Evolutionary conservation across 345 rosid species (phyloP).

Genomic region (Eucalyptus melliodora): DNA sequence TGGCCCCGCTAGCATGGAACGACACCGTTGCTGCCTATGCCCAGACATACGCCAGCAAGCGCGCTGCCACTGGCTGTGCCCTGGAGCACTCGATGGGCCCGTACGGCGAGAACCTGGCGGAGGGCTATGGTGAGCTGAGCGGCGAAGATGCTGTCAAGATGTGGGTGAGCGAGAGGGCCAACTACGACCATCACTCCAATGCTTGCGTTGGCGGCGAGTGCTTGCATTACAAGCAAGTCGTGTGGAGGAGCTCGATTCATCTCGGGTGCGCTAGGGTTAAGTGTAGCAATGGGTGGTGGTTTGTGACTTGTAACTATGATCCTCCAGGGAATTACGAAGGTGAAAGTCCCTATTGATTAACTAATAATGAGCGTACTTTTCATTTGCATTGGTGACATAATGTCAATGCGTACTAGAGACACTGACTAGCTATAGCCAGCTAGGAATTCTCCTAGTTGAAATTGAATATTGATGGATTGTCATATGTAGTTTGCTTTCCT

Average conservation of each 20-base stretch:
- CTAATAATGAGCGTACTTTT: background rate
- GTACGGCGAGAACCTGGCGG: constrained; percentile 60
- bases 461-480: background rate
- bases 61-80: constrained; percentile 8
- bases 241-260: constrained; percentile 41
- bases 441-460: background rate
- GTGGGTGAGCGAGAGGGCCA: constrained; percentile 44
- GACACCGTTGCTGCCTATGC: constrained; percentile 25
- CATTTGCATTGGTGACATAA: background rate
- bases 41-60: constrained; percentile 20
- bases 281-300: constrained; percentile 41
- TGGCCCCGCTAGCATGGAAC: constrained; percentile 37
- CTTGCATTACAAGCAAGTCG: constrained; percentile 66
- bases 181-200: constrained; percentile 36
- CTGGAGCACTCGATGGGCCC: constrained; percentile 47
- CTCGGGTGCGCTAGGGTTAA: constrained; percentile 63
- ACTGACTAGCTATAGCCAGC: background rate
- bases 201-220: constrained; percentile 16
- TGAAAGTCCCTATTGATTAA: constrained; percentile 15
- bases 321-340: constrained; percentile 42
- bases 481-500: background rate
- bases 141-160: constrained; percentile 27
- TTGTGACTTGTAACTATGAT: constrained; percentile 54
- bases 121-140: constrained; percentile 16
- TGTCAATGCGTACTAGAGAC: background rate